These are phyloP conservation scores for Solanum arcanum DNA, from an alignment of 257 asterid genomes.

Conservation along the genomic window DNA sequence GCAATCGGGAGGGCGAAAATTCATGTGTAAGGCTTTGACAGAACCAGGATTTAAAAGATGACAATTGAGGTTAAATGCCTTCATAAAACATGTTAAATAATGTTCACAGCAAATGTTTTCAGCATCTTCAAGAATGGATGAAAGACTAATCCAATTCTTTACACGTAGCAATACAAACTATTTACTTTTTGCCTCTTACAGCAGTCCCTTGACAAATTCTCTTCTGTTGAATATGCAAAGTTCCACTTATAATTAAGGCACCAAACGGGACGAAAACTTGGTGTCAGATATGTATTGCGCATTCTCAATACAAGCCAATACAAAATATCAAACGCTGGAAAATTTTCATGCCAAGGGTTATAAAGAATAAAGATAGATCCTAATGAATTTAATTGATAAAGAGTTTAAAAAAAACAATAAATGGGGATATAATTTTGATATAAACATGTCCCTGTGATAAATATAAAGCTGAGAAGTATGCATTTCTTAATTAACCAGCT, in stretches of 20 bases:
- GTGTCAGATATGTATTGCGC: background rate
- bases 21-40: background rate
- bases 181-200: background rate
- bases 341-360: background rate
- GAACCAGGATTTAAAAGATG: background rate
- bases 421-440: background rate
- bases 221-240: background rate
- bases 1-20: constrained; percentile 7
- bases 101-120: background rate
- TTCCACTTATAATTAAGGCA: background rate
- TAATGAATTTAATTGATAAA: background rate
- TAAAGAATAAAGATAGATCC: background rate
- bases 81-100: background rate
- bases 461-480: background rate
- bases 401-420: background rate
- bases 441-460: background rate
- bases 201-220: background rate
- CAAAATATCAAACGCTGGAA: background rate
- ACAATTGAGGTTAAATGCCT: background rate
- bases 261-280: background rate
- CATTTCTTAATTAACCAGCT: background rate
- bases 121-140: background rate
- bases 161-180: background rate
- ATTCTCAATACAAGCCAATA: background rate
- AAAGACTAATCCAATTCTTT: background rate